Percentiles rank a stretch among this genome's conserved stretches.
Evolutionary conservation across 1,284 basidiomycete genomes (phyloP).

Genomic region (Phlebopus sp.): DNA sequence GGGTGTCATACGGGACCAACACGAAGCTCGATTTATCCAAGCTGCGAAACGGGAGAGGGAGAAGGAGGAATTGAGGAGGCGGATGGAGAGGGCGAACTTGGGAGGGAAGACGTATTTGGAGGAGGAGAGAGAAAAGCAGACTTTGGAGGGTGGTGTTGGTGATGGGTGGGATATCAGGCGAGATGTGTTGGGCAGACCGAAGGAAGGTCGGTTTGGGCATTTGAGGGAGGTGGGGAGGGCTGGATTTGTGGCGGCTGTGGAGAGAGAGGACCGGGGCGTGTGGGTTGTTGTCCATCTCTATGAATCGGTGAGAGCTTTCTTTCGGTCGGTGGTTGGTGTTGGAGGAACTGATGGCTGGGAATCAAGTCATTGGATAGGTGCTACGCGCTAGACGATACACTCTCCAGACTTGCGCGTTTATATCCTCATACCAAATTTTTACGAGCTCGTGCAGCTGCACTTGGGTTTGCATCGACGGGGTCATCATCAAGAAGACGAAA

Average conservation of each 20-base stretch:
- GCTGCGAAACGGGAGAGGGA: constrained; percentile 49
- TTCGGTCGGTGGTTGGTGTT: not conserved
- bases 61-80: constrained; percentile 45
- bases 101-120: constrained; percentile 69
- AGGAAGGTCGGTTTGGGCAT: constrained; percentile 70
- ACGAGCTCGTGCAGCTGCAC: constrained; percentile 65
- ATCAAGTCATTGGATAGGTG: constrained; percentile 71
- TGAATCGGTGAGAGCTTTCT: constrained; percentile 66
- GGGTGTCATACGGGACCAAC: constrained; percentile 75
- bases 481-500: constrained; percentile 18
- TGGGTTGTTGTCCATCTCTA: constrained; percentile 86
- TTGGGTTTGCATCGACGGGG: constrained; percentile 67
- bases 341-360: constrained; percentile 7
- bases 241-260: constrained; percentile 74
- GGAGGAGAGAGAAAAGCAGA: constrained; percentile 60
- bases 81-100: constrained; percentile 60
- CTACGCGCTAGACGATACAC: constrained; percentile 62
- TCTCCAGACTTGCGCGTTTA: constrained; percentile 65
- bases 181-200: constrained; percentile 46
- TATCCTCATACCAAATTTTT: constrained; percentile 79
- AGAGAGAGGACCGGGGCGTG: constrained; percentile 63
- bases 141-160: constrained; percentile 32
- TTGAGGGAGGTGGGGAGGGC: constrained; percentile 75
- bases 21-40: constrained; percentile 59
- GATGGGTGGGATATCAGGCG: constrained; percentile 15